Conservation (phyloP, 2,329 filamentous ascomycete species). For the Periconia sp. region DNA sequence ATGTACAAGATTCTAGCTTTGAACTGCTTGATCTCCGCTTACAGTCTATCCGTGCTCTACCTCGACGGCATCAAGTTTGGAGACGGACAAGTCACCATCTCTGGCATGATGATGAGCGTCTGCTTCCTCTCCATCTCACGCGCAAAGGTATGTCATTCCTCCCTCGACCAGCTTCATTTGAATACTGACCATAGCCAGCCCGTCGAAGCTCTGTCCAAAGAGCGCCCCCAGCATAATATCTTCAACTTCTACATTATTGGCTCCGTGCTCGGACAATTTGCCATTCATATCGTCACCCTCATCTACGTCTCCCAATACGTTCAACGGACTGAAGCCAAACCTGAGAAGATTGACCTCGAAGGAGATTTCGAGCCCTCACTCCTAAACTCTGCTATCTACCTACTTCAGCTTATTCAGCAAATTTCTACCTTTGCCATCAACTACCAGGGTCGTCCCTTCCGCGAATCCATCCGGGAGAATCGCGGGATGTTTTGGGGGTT, state of each 20-base stretch:
- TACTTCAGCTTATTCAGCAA: constrained; percentile 97
- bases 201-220: constrained; percentile 93
- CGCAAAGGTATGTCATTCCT: constrained; percentile 68
- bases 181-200: constrained; percentile 57
- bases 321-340: constrained; percentile 76
- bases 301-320: constrained; percentile 94
- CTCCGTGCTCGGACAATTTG: constrained; percentile 95
- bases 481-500: constrained; percentile 98
- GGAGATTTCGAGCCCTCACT: constrained; percentile 92
- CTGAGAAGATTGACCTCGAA: constrained; percentile 80
- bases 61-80: constrained; percentile 99
- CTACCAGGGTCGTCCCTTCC: constrained; percentile 98
- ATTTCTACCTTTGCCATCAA: constrained; percentile 99
- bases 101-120: constrained; percentile 99
- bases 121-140: constrained; percentile 99
- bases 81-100: constrained; percentile 97
- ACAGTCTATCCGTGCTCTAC: constrained; percentile 95
- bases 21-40: constrained; percentile 97
- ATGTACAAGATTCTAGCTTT: constrained; percentile 99
- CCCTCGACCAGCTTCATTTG: constrained; percentile 18
- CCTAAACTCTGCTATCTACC: constrained; percentile 95
- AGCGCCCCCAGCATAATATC: constrained; percentile 97
- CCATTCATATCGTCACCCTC: constrained; percentile 89
- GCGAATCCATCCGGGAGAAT: constrained; percentile 94
- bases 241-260: constrained; percentile 99